Conservation (phyloP, 805 yeast genomes). For the Wickerhamomyces subpelliculosus region DNA sequence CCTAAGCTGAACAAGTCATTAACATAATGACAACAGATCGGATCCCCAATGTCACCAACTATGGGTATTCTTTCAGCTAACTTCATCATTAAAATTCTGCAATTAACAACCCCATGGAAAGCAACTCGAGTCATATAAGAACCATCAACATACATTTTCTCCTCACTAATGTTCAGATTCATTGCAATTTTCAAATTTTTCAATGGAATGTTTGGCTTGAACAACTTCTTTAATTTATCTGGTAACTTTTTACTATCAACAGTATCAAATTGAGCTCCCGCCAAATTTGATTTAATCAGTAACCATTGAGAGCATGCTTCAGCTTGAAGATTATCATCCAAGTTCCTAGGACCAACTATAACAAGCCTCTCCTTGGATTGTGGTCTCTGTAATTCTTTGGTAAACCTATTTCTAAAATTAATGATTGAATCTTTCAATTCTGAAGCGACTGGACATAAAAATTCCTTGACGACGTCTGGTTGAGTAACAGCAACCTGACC, state of each 20-base stretch:
- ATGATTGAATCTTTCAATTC: constrained; percentile 6
- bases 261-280: too few relatives aligned
- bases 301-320: constrained; percentile 39
- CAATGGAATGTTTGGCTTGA: neutral
- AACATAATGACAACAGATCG: constrained; percentile 44
- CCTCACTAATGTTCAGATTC: constrained; percentile 8
- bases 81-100: constrained; percentile 32
- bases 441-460: constrained; percentile 29
- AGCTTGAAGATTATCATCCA: constrained; percentile 27
- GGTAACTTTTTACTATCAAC: constrained; percentile 11
- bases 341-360: constrained; percentile 32
- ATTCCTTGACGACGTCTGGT: constrained; percentile 37
- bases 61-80: constrained; percentile 38
- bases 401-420: constrained; percentile 22
- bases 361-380: too few relatives aligned
- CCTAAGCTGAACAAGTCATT: constrained; percentile 41
- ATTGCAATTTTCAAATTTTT: constrained; percentile 4
- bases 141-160: constrained; percentile 8
- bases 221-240: neutral
- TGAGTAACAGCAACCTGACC: constrained; percentile 33
- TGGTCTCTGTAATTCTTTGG: neutral
- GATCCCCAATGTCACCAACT: constrained; percentile 39
- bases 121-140: constrained; percentile 25
- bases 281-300: constrained; percentile 3
- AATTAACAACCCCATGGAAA: constrained; percentile 31